Base-by-base conservation (phyloP, 352 stramenopile genomes). In the Phytophthora megakarya region DNA sequence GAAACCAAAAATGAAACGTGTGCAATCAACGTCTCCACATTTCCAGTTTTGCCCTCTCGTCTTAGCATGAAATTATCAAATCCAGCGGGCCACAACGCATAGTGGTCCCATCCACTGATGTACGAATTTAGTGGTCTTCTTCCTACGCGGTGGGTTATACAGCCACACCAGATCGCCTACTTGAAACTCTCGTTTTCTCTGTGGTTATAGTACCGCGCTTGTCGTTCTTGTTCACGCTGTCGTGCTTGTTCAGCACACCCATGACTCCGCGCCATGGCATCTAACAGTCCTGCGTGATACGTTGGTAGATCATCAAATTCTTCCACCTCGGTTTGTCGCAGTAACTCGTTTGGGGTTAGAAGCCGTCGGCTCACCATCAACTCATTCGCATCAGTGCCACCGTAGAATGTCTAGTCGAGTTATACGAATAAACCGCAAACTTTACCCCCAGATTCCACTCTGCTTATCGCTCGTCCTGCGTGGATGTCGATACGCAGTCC, bases 401-500 rank as follows among this genome's bases (percentile, higher is more conserved):
- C 3, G 30, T 35, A 35, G 30, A 35, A 35, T 35, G 30, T 12
- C 30, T 35, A 35, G 30, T 12, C 8, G 15, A 57, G 13, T 49
- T 49, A 25, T 49, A 49, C 5, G 22, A 9, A 16, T 49, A 49
- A 0, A 49, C 42, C 1, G 42, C 22, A 16, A 49, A 49, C 13
- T 49, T 49, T 7, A 49, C 42, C 11, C 23, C 46, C 12, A 37
- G 33, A 8, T 35, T 35, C 30, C 45, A 39, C 26, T 39, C n/a
- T 22, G 45, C 15, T 52, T 28, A 3, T 44, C 28, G 3, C 33
- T 28, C 8, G 18, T 22, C 32, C 18, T 55, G 32, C 30, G 13
- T 40, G 9, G 33, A 55, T 5, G 21, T 39, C 10, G 30, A 35
- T 3, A 35, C 47, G 12, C 47, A 55, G 33, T 67, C 63, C 30